Conservation (phyloP, 1,284 basidiomycete genomes). For the Sutorius eximius region DNA sequence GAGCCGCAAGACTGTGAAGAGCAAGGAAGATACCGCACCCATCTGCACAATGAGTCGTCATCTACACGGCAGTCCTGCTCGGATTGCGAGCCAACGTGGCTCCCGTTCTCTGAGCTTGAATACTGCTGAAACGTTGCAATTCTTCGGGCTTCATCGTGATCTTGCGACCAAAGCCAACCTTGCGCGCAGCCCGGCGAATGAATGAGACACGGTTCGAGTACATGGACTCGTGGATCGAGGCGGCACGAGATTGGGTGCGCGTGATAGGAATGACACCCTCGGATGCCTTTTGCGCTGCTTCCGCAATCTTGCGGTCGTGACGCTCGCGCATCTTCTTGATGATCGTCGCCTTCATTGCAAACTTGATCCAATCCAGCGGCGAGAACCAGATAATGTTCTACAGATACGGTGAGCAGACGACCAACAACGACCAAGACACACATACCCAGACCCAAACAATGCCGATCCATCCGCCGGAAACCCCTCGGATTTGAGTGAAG, state of each 20-base stretch:
- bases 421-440: conserved; percentile 12
- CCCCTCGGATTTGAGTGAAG: conserved; percentile 76
- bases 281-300: conserved; percentile 43
- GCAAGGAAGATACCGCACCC: conserved; percentile 26
- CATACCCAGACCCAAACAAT: conserved; percentile 94
- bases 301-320: conserved; percentile 41
- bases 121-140: conserved; percentile 79
- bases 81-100: conserved; percentile 77
- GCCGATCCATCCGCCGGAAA: conserved; percentile 94
- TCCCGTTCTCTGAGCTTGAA: conserved; percentile 79
- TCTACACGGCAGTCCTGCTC: conserved; percentile 53
- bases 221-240: conserved; percentile 89
- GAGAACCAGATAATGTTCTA: conserved; percentile 94
- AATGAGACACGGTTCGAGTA: conserved; percentile 93
- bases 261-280: conserved; percentile 74
- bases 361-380: conserved; percentile 95
- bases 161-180: conserved; percentile 83
- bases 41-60: conserved; percentile 5
- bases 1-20: conserved; percentile 16
- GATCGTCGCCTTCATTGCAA: conserved; percentile 89
- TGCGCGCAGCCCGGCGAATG: conserved; percentile 81
- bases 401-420: conserved; percentile 8
- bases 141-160: conserved; percentile 81
- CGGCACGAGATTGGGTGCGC: conserved; percentile 85
- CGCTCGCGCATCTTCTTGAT: conserved; percentile 82